phyloP scores from a whole-genome alignment of 129 eudicot genomes.

The Chrysanthemum lavandulifolium region DNA sequence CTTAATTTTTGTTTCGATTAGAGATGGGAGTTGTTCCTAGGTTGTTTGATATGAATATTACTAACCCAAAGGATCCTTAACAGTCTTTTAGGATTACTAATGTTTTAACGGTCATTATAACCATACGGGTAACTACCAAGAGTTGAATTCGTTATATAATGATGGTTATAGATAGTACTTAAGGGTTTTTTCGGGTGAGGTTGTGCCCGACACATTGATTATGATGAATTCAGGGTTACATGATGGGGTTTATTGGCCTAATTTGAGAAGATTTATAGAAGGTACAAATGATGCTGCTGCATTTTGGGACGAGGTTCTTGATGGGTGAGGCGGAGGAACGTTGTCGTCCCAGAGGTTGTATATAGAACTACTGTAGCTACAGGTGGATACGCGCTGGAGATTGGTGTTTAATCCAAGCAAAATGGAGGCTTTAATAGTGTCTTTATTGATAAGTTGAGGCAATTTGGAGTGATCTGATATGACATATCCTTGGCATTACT shows the following conservation, averaged over 20 bases:
- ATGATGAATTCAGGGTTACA: constrained; percentile 89
- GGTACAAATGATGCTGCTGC: constrained; percentile 75
- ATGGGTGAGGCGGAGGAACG: constrained; percentile 43
- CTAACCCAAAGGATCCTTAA: constrained; percentile 59
- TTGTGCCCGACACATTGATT: constrained; percentile 76
- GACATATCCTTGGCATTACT: constrained; percentile 94
- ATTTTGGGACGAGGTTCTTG: constrained; percentile 74
- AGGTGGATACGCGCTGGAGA: constrained; percentile 71
- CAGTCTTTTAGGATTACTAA: constrained; percentile 72
- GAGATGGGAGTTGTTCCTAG: constrained; percentile 51
- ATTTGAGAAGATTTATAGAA: constrained; percentile 48
- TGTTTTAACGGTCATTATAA: constrained; percentile 83
- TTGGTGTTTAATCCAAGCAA: constrained; percentile 76
- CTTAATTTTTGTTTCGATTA: constrained; percentile 58
- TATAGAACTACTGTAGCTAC: constrained; percentile 81
- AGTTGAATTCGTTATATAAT: constrained; percentile 63
- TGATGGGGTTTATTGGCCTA: constrained; percentile 84
- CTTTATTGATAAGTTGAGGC: constrained; percentile 66
- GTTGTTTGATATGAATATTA: constrained; percentile 67
- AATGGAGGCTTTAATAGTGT: constrained; percentile 87
- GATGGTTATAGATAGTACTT: constrained; percentile 51
- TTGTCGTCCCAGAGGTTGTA: constrained; percentile 47
- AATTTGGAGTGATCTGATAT: constrained; percentile 57
- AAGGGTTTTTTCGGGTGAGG: constrained; percentile 57
- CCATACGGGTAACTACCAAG: constrained; percentile 63